Base-by-base conservation (phyloP, 2,329 filamentous ascomycete species). In the Aspergillus fijiensis region DNA sequence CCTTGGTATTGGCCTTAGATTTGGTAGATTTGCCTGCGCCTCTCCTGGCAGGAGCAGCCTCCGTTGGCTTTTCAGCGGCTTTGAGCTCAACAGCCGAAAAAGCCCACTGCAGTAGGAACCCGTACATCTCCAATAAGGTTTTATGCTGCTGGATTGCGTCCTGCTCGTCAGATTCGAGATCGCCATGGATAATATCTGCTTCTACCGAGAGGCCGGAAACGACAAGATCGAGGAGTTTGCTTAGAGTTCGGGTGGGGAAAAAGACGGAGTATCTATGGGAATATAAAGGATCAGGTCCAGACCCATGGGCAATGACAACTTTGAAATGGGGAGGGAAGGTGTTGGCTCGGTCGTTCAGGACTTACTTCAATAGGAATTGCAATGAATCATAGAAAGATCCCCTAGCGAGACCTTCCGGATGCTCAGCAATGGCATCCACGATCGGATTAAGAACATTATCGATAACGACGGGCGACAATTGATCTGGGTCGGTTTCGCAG, bases 331-430 rank as follows among this genome's bases (percentile, higher is more conserved):
- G 65, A 55, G 69, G 62, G 60, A 66, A 9, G 27, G 27, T 67
- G 65, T 71, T 73, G 78, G 23, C 4, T 3, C 23, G 23, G 80
- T 83, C 74, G 80, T 19, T 82, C 63, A 85, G 84, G 72, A 86
- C 92, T 82, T 87, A 98, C 94, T 99, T 99, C 80, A 99, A 84
- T 61, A 99, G 82, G 73, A 96, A 96, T 77, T 97, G 94, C 69
- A 99, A 78, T 63, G 93, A 96, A 80, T 99, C 94, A 80, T 98
- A 93, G 65, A 89, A 85, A 55, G 87, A 85, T 70, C 87, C 85
- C 77, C 88, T 89, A 63, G 87, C 88, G 67, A 99, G 89, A 61
- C 90, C 90, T 77, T 97, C 94, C 54, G 95, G 92, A 73, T 89
- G 96, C 72, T 96, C 92, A 57, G 93, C 92, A 29, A 99, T 87